Base-by-base conservation (phyloP, 371 early-diverging fungal species). In the Blakeslea trispora region DNA sequence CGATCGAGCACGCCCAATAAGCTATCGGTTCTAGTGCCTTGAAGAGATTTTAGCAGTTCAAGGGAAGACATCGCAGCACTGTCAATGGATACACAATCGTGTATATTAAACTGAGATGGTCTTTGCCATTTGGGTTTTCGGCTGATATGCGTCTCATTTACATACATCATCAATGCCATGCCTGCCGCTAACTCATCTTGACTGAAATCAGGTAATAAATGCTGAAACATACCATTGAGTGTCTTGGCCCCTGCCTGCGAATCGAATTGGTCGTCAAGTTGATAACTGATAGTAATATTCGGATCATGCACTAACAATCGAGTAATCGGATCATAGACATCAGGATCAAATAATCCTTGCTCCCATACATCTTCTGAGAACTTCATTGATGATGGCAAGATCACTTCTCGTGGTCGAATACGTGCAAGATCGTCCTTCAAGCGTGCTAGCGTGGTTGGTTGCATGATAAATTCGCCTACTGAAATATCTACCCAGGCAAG, bases 401-500 rank as follows among this genome's bases (percentile, higher is more conserved):
- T 67, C 15, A 95, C 84, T 68, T 96, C 97, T 19, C 84, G 77
- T 0, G 97, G 97, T 21, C 86, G 79, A 40, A 96, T 91, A 23
- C 93, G 85, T 3, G 89, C 86, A 45, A 95, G 56, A 54, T 93
- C 92, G 14, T 85, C 79, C 5, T 72, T 69, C 13, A 96, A 73
- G 0, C 68, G 59, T 0, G 63, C 63, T 4, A 77, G 28, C 0
- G 67, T 64, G 1, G 88, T 80, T 13, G 74, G 65, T 57, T 88
- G 79, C 32, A 90, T 81, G 43, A 83, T 78, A 58, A 94, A 93
- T 45, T 94, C 95, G 23, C 98, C 98, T 1, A 95, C 93, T 0
- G 92, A 87, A 39, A 97, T 64, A 79, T 97, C 98, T 1, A 88
- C 69, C 96, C 96, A 97, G 2, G 96, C 88, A 40, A 97, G 69